These are phyloP conservation scores for Globisporangium carolinianum DNA, from an alignment of 352 stramenopile genomes.

Conservation along the genomic window DNA sequence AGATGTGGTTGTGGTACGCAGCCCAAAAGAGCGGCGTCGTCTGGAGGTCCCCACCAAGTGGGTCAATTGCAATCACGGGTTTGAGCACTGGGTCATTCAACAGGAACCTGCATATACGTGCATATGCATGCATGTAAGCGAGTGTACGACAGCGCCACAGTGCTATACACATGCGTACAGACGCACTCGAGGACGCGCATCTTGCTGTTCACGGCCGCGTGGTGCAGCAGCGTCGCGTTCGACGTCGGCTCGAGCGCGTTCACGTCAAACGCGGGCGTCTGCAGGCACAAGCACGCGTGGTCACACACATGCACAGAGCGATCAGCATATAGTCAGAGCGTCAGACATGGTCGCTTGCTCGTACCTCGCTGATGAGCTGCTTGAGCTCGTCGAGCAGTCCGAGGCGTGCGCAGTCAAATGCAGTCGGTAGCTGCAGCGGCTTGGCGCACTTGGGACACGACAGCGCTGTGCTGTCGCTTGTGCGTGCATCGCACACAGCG, in stretches of 20 bases:
- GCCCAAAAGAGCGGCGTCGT: constrained; percentile 79
- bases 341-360: background rate
- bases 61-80: constrained; percentile 34
- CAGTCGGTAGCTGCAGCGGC: constrained; percentile 24
- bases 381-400: constrained; percentile 55
- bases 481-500: background rate
- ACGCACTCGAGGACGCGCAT: constrained; percentile 68
- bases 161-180: too few species aligned
- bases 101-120: constrained; percentile 28
- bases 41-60: constrained; percentile 41
- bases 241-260: constrained; percentile 40
- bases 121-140: background rate
- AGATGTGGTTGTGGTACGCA: constrained; percentile 70
- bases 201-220: constrained; percentile 73
- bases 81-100: constrained; percentile 29
- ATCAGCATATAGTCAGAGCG: background rate
- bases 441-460: constrained; percentile 36
- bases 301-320: background rate
- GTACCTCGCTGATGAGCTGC: constrained; percentile 23
- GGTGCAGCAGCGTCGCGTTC: constrained; percentile 66
- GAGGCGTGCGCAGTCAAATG: constrained; percentile 60
- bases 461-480: background rate
- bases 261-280: constrained; percentile 51
- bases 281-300: background rate
- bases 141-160: background rate